Conservation (phyloP, 2,329 filamentous ascomycete species). For the Epichloe aotearoae region DNA sequence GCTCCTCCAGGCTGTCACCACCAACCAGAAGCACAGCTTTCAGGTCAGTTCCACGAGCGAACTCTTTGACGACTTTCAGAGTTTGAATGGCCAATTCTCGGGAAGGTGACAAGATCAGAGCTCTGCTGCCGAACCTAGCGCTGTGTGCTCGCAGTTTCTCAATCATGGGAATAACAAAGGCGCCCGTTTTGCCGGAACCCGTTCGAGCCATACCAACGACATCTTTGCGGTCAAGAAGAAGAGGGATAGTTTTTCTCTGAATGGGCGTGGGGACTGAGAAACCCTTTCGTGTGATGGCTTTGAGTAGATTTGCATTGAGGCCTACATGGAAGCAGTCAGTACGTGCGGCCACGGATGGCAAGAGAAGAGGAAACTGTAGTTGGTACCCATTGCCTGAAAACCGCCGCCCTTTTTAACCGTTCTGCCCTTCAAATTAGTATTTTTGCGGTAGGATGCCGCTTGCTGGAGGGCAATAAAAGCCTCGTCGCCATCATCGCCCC, state of each 20-base stretch:
- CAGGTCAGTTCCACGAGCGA: constrained; percentile 79
- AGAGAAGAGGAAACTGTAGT: background rate
- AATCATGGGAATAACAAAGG: constrained; percentile 97
- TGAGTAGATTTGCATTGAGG: constrained; percentile 68
- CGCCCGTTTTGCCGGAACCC: constrained; percentile 96
- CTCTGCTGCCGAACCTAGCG: constrained; percentile 71
- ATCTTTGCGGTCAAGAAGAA: constrained; percentile 81
- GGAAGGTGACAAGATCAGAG: constrained; percentile 80
- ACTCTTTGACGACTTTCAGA: constrained; percentile 89
- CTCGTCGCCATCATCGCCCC: constrained; percentile 55
- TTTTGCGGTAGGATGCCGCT: constrained; percentile 76
- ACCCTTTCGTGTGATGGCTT: constrained; percentile 85
- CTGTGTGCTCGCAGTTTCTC: constrained; percentile 84
- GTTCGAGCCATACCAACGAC: constrained; percentile 98
- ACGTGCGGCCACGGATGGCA: background rate
- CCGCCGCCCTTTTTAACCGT: constrained; percentile 90
- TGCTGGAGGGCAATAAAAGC: constrained; percentile 85
- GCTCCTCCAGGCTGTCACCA: constrained; percentile 90
- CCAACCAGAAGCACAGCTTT: constrained; percentile 85
- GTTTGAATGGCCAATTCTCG: constrained; percentile 92
- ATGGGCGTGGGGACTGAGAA: constrained; percentile 96
- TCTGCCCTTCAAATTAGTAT: constrained; percentile 67
- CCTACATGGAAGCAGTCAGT: constrained; percentile 27
- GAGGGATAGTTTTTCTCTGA: constrained; percentile 88
- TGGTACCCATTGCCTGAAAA: constrained; percentile 81